Conservation (phyloP, 2,329 filamentous ascomycete genomes). For the Ophiostoma ulmi region DNA sequence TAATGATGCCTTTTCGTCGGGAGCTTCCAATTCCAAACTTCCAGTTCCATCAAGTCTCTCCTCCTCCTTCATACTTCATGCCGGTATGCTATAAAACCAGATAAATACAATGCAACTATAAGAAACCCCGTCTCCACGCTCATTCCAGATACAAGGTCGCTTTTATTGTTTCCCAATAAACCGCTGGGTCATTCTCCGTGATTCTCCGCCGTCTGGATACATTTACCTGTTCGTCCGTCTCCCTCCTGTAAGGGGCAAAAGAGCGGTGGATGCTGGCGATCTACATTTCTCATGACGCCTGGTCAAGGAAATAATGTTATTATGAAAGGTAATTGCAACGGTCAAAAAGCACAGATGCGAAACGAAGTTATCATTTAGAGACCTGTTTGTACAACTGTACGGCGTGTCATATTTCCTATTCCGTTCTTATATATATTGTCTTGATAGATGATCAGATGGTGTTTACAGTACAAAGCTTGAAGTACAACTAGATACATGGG, state of each 20-base stretch:
- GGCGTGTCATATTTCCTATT: constrained; percentile 9
- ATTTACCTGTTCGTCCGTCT: neutral
- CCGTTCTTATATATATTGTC: neutral
- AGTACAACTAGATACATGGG: neutral
- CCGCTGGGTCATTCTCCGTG: neutral
- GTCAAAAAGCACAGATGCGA: neutral
- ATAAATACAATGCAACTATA: neutral
- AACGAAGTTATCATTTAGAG: neutral
- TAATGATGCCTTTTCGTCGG: neutral
- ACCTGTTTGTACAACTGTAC: neutral
- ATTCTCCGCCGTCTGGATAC: neutral
- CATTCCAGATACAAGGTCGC: neutral
- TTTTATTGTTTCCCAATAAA: neutral
- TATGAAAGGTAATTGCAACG: neutral
- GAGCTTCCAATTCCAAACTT: neutral
- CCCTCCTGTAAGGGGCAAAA: neutral
- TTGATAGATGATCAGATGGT: neutral
- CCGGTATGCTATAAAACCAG: neutral
- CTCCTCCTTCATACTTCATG: too few species aligned
- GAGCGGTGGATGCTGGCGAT: neutral
- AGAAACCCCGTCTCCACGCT: neutral
- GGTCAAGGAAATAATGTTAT: neutral
- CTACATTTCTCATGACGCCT: neutral
- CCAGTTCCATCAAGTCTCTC: neutral
- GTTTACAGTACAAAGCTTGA: neutral